Conservation (phyloP, 495 filamentous ascomycete genomes). For the Podospora comata region DNA sequence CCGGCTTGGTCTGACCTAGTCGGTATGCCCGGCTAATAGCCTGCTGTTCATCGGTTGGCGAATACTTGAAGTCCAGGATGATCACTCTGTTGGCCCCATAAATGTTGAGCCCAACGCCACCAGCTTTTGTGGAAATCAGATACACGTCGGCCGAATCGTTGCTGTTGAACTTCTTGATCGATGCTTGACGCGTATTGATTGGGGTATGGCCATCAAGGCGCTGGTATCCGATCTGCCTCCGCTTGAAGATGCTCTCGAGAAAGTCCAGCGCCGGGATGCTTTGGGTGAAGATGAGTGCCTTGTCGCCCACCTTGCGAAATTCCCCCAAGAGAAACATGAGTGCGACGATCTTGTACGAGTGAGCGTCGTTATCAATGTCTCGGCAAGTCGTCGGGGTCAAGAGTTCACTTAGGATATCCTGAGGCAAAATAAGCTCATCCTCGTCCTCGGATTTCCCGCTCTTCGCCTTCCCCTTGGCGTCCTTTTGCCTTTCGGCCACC, state of each 20-base stretch:
- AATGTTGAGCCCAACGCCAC: constrained; percentile 81
- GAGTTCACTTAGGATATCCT: constrained; percentile 34
- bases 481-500: constrained; percentile 34
- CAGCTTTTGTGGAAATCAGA: constrained; percentile 79
- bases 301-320: constrained; percentile 59
- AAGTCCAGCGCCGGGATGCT: constrained; percentile 66
- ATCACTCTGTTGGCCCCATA: constrained; percentile 81
- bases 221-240: constrained; percentile 40
- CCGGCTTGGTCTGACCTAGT: constrained; percentile 76
- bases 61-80: constrained; percentile 81
- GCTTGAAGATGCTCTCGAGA: constrained; percentile 54
- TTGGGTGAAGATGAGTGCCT: constrained; percentile 78
- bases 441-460: constrained; percentile 29
- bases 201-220: constrained; percentile 65
- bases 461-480: constrained; percentile 1
- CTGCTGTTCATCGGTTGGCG: constrained; percentile 79
- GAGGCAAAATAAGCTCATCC: constrained; percentile 24
- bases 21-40: constrained; percentile 86
- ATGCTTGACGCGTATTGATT: constrained; percentile 52
- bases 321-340: constrained; percentile 63
- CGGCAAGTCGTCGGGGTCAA: constrained; percentile 27
- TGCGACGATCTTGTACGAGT: constrained; percentile 66
- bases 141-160: constrained; percentile 49
- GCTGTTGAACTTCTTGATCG: constrained; percentile 66
- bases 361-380: constrained; percentile 33